These are phyloP conservation scores for Scedosporium dehoogii DNA, from an alignment of 2,329 filamentous ascomycete species.

Conservation along the genomic window DNA sequence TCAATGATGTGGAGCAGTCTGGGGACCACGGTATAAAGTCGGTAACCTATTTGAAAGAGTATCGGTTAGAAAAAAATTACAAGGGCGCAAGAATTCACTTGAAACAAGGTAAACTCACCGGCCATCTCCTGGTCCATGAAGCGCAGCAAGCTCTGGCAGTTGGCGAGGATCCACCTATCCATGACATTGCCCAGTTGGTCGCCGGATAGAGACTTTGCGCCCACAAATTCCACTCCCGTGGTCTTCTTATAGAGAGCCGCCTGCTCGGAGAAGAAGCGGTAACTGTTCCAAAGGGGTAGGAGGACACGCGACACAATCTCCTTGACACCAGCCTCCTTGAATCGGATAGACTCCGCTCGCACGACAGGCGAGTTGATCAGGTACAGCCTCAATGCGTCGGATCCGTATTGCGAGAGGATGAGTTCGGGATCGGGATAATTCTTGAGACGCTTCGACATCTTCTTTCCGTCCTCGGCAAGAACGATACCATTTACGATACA, in stretches of 20 bases:
- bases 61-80: too few species aligned
- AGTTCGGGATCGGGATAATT: constrained; percentile 16
- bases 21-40: constrained; percentile 76
- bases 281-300: constrained; percentile 19
- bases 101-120: constrained; percentile 33
- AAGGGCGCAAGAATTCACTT: constrained; percentile 1
- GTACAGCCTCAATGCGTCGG: constrained; percentile 18
- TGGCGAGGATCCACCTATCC: constrained; percentile 91
- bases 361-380: constrained; percentile 19
- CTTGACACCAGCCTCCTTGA: constrained; percentile 17
- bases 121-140: constrained; percentile 93
- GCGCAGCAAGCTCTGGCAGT: constrained; percentile 79
- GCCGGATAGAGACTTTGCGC: constrained; percentile 9
- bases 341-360: constrained; percentile 16
- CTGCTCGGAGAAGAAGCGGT: constrained; percentile 18
- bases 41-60: constrained; percentile 32
- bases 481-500: constrained; percentile 18
- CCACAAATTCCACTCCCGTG: constrained; percentile 13
- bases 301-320: constrained; percentile 16
- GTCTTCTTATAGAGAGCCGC: constrained; percentile 14
- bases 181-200: constrained; percentile 47
- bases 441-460: constrained; percentile 19
- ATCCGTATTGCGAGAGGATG: constrained; percentile 15
- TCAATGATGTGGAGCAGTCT: constrained; percentile 68
- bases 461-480: constrained; percentile 18